Percentiles rank a stretch among this genome's conserved stretches.
phyloP scores from a whole-genome alignment of 305 asterid genomes.

The Ilex paraguariensis region DNA sequence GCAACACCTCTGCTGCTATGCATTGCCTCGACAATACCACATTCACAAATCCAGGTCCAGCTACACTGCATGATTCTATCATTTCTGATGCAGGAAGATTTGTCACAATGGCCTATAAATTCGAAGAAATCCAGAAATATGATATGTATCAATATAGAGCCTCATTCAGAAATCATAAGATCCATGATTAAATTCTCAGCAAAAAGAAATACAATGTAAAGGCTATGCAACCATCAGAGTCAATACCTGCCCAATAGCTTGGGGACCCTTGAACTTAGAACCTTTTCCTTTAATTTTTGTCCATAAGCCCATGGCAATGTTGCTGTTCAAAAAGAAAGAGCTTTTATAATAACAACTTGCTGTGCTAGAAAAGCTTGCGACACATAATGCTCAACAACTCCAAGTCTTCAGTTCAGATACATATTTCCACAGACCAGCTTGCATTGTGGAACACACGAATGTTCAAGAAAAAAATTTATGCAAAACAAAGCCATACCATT shows the following conservation, averaged over 20 bases:
- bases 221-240: slow-evolving; percentile 3
- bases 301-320: slow-evolving; percentile 96
- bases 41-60: slow-evolving; percentile 90
- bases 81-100: slow-evolving; percentile 77
- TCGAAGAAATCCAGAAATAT: slow-evolving; percentile 12
- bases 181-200: neutral
- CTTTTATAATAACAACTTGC: neutral
- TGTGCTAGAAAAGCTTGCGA: neutral
- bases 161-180: neutral
- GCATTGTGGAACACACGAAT: neutral
- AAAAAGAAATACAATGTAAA: neutral
- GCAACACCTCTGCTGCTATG: neutral
- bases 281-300: slow-evolving; percentile 60
- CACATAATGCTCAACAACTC: neutral
- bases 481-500: slow-evolving; percentile 49
- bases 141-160: slow-evolving; percentile 9
- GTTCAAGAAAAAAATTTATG: neutral
- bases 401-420: neutral
- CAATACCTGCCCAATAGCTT: slow-evolving; percentile 74
- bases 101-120: slow-evolving; percentile 58
- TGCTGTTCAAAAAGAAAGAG: slow-evolving; percentile 41
- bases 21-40: slow-evolving; percentile 31
- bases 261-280: slow-evolving; percentile 64
- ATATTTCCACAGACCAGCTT: neutral
- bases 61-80: slow-evolving; percentile 57